Percentiles rank a stretch among this genome's conserved stretches.
These are phyloP conservation scores for Besnoitia besnoiti DNA, from an alignment of 169 alveolate species.

Conservation along the genomic window DNA sequence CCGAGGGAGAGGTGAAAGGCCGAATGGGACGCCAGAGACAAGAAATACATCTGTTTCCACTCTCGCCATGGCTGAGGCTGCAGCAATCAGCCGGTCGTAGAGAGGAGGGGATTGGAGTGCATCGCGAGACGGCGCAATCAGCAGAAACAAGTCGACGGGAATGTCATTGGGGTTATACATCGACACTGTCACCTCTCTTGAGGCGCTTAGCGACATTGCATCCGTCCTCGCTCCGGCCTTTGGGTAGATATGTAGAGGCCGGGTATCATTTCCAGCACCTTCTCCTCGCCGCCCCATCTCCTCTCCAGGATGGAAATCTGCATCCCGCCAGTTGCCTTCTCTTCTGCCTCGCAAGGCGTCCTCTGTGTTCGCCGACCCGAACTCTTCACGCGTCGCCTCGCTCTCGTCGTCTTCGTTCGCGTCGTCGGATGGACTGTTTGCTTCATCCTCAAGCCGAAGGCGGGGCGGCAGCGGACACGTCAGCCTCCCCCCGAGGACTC, in stretches of 20 bases:
- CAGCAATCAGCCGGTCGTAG: background rate
- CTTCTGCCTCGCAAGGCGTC: background rate
- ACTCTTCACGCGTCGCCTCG: background rate
- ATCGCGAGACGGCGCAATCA: background rate
- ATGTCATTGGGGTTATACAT: slow-evolving; percentile 13
- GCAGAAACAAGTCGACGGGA: background rate
- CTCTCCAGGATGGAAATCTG: background rate
- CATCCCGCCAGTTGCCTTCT: background rate
- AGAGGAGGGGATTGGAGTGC: background rate
- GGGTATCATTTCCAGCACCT: background rate
- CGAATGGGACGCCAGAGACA: background rate
- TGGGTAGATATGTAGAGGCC: no score
- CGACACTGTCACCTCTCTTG: background rate
- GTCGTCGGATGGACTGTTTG: background rate
- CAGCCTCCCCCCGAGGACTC: background rate
- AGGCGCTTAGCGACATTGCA: background rate
- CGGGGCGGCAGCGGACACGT: background rate
- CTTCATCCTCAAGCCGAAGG: background rate
- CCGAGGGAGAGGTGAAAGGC: background rate
- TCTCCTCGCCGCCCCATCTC: background rate
- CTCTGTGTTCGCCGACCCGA: background rate
- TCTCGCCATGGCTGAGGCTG: background rate
- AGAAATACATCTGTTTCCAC: slow-evolving; percentile 4
- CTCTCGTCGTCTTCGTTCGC: background rate
- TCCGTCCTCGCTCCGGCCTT: background rate